Conservation (phyloP, 225 moss, liverwort and hornwort genomes). For the Marchantia paleacea region DNA sequence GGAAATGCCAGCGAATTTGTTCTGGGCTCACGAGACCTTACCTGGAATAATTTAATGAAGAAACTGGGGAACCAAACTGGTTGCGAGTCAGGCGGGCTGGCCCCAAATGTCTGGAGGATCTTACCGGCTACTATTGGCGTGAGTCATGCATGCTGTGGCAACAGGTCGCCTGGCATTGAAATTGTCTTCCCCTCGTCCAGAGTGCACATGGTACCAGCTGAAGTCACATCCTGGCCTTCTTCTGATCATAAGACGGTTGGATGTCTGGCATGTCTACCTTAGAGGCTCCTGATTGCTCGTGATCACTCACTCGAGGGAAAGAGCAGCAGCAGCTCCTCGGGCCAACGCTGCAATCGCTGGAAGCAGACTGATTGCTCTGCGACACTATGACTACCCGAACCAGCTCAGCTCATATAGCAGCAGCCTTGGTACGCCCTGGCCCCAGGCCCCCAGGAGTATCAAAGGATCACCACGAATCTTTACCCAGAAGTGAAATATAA, state of each 20-base stretch:
- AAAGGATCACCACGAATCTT: not conserved
- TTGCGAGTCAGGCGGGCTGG: not conserved
- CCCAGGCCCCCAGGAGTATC: not conserved
- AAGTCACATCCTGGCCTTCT: not conserved
- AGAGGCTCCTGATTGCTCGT: not conserved
- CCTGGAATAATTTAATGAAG: not conserved
- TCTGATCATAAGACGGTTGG: not conserved
- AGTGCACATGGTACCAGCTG: not conserved
- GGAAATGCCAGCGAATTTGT: not conserved
- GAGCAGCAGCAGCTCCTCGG: not conserved
- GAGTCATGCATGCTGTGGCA: not conserved
- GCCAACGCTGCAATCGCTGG: not conserved
- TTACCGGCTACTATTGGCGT: not conserved
- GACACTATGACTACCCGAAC: not conserved
- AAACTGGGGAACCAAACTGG: not conserved
- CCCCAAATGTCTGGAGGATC: not conserved
- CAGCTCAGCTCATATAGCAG: slow-evolving; percentile 5
- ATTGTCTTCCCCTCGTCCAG: not conserved
- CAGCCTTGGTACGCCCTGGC: too few relatives aligned
- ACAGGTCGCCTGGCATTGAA: not conserved
- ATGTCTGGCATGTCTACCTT: not conserved
- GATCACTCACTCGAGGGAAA: not conserved
- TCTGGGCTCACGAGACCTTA: not conserved
- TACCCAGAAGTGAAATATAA: not conserved
- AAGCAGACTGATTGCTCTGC: not conserved